These are phyloP conservation scores for Diutina scorzettiae DNA, from an alignment of 1,139 yeast species.

Conservation along the genomic window DNA sequence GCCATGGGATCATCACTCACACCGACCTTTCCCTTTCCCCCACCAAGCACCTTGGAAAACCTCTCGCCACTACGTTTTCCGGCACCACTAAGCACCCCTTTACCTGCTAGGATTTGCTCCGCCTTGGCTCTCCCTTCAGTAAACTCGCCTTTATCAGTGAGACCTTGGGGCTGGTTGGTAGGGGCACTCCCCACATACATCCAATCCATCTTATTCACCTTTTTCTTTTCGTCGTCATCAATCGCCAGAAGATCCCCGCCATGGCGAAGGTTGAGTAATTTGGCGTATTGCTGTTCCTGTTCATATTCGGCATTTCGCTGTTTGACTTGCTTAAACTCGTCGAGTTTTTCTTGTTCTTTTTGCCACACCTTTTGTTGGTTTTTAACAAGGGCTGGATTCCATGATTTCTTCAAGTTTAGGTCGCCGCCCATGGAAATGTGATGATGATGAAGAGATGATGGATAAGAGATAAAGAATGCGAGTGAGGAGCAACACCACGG, in stretches of 20 bases:
- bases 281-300: constrained; percentile 51
- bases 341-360: constrained; percentile 65
- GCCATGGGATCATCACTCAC: constrained; percentile 3
- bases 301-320: constrained; percentile 55
- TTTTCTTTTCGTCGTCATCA: neutral
- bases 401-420: constrained; percentile 80
- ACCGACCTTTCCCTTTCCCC: neutral
- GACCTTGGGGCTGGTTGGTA: neutral
- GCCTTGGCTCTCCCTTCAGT: neutral
- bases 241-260: constrained; percentile 14
- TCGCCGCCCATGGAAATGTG: constrained; percentile 50
- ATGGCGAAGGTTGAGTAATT: constrained; percentile 43
- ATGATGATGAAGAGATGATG: neutral
- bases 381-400: constrained; percentile 85
- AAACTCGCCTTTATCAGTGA: neutral
- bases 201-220: constrained; percentile 3
- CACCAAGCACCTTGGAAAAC: neutral
- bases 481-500: no score
- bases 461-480: neutral
- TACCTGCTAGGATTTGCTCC: neutral
- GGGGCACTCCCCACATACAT: neutral
- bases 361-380: constrained; percentile 84
- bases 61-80: neutral
- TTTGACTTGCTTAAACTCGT: constrained; percentile 55
- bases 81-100: neutral